Base-by-base conservation (phyloP, 1,139 yeast genomes). In the Pneumocystis oryctolagi region DNA sequence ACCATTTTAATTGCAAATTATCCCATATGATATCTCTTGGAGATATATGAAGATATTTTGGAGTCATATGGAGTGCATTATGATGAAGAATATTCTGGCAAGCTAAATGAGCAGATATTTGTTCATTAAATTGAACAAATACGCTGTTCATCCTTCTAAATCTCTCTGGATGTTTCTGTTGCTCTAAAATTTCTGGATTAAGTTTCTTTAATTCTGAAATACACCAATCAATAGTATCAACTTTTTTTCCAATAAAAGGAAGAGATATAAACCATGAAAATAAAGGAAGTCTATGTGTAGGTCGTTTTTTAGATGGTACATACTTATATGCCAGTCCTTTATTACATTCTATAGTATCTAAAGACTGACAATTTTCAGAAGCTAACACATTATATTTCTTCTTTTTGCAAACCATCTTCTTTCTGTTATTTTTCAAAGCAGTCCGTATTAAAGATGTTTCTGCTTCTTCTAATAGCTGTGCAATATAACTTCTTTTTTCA, bases 91-190 rank as follows among this genome's bases (percentile, higher is more conserved):
- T 67, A 34, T 87, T 82, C 75, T 90, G 97, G 72, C 79, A 83
- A n/a, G 97, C 97, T 68, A 84, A 78, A 75, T 90, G 96, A 56
- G 94, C 88, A 70, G 88, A 88, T 71, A 85, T 84, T 74, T 89
- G 97, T 65, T 89, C 82, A 63, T 87, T 83, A 73, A 92, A 92
- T 72, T 87, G 92, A 62, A 90, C 79, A 72, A 92, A 89, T 25
- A 87, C 95, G 53, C 96, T 86, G 65, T 75, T 74, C 60, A 74
- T 71, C 28, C 79, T 76, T 40, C 76, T 71, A 65, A 77, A 75
- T 25, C 78, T 73, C 61, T 76, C 75, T 69, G 77, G 76, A 59
- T 76, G 75, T 42, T 71, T 71, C 75, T 89, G 96, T 68, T 81
- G 73, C 58, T 79, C 79, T 63, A 76, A 76, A 67, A 92, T 84